Evolutionary conservation across 75 land plant genomes (phyloP), one percentile per base, ranked within the genome.

Genomic region (Pinus tabuliformis): DNA sequence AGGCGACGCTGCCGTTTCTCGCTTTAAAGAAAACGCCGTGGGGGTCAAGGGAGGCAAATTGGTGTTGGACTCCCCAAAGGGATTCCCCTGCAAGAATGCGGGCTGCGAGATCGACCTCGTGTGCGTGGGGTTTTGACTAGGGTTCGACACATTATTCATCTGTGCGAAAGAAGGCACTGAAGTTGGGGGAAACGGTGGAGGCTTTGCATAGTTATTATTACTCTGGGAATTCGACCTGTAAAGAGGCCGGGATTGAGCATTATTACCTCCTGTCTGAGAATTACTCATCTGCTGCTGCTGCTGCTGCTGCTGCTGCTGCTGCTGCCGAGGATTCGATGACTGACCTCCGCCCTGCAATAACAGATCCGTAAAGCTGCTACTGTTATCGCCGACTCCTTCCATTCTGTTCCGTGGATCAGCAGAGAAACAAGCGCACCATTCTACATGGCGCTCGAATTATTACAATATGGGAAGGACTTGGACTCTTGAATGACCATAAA

Each of bases 271-370:
- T 49, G 54, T 11, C 54, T 49, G 54, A 49, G 54, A 49, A 49
- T 49, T 49, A 11, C 9, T 49, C 54, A 49, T 49, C 54, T 49
- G 54, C 62, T 59, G 61, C 17, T n/a, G 20, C 59, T n/a, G 21
- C 62, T 59, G 62, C 62, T n/a, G 21, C 62, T 60, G 62, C 62
- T n/a, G 21, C 62, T 59, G 62, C 62, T n/a, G 21, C 62, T 60
- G 62, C 62, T 60, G 20, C n/a, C 20, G n/a, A 21, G 62, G 22
- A 60, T 18, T 60, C 21, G 62, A 60, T 60, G 21, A 20, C 21
- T 60, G 20, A 21, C 5, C 20, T 18, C 62, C 62, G 21, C 62
- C 62, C 8, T 60, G 62, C 62, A 60, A 21, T 22, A 60, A 21
- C 62, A 60, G 62, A 60, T 60, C 62, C 18, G 62, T 60, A 5